Conservation (phyloP, 495 filamentous ascomycete genomes). For the Penicillium simplicissimum region DNA sequence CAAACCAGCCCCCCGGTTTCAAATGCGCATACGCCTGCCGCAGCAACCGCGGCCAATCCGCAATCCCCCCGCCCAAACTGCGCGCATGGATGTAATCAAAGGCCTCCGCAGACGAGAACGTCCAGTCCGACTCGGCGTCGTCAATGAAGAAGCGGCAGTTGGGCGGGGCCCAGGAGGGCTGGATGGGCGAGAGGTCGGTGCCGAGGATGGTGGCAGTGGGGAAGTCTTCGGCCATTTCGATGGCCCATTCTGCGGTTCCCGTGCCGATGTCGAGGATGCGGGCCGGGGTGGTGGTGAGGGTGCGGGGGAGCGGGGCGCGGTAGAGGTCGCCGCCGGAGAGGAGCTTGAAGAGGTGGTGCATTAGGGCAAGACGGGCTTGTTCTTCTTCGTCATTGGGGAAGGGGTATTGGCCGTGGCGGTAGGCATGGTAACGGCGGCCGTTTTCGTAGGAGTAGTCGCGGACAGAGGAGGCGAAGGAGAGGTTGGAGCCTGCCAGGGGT, state of each 20-base stretch:
- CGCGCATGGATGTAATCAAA: slow-evolving; percentile 54
- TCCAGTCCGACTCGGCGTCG: slow-evolving; percentile 52
- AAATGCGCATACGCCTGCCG: slow-evolving; percentile 42
- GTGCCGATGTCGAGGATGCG: slow-evolving; percentile 53
- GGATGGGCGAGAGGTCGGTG: slow-evolving; percentile 61
- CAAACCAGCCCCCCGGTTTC: slow-evolving; percentile 55
- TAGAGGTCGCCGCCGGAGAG: slow-evolving; percentile 54
- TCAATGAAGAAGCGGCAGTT: slow-evolving; percentile 54
- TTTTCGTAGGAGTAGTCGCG: slow-evolving; percentile 56
- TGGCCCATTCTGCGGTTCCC: slow-evolving; percentile 62
- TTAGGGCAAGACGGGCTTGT: slow-evolving; percentile 66
- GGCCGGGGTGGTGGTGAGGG: slow-evolving; percentile 11
- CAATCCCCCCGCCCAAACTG: slow-evolving; percentile 45
- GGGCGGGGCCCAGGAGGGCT: slow-evolving; percentile 50
- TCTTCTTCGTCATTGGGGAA: slow-evolving; percentile 63
- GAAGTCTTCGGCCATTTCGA: slow-evolving; percentile 61
- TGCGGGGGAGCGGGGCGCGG: slow-evolving; percentile 48
- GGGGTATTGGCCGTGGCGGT: slow-evolving; percentile 55
- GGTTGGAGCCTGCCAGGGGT: slow-evolving; percentile 42
- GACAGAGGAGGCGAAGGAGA: slow-evolving; percentile 49
- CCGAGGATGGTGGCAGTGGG: slow-evolving; percentile 59
- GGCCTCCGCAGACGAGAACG: slow-evolving; percentile 38
- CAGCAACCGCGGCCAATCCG: slow-evolving; percentile 46
- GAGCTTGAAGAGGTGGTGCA: slow-evolving; percentile 59
- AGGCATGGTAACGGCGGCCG: slow-evolving; percentile 63